These are phyloP conservation scores for Rauvolfia tetraphylla DNA, from an alignment of 257 asterid genomes.

Conservation along the genomic window DNA sequence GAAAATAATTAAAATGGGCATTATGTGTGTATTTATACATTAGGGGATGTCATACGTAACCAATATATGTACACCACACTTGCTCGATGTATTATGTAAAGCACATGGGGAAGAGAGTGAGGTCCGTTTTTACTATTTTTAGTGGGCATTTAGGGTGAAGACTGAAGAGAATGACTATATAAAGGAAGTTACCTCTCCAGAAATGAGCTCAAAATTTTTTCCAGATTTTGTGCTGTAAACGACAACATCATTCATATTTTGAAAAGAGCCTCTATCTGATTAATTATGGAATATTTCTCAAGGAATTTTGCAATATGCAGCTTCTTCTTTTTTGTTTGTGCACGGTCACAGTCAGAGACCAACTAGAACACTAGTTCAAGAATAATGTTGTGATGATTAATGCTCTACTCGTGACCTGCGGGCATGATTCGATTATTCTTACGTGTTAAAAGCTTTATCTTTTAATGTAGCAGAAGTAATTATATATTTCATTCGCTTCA, in stretches of 20 bases:
- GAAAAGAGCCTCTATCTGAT: conserved; percentile 4
- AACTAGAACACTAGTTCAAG: too few relatives aligned
- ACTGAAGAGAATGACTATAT: not conserved
- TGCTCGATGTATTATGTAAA: not conserved
- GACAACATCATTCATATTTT: conserved; percentile 7
- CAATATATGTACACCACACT: not conserved
- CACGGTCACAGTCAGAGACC: not conserved
- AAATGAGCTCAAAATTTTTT: not conserved
- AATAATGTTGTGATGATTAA: too few relatives aligned
- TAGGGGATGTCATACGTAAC: too few relatives aligned
- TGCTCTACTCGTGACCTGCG: too few relatives aligned
- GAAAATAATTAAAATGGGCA: too few relatives aligned
- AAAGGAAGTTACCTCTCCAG: conserved; percentile 3
- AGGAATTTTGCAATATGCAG: conserved; percentile 1
- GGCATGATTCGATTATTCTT: too few relatives aligned
- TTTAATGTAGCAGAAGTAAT: too few relatives aligned
- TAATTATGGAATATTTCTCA: conserved; percentile 1
- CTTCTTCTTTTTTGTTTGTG: conserved; percentile 4
- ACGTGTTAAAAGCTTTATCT: too few relatives aligned
- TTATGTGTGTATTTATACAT: too few relatives aligned
- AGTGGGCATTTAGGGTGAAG: conserved; percentile 2
- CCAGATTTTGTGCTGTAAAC: conserved; percentile 18
- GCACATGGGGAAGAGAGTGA: conserved; percentile 11
- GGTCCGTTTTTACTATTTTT: conserved; percentile 15
- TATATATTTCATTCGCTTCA: too few relatives aligned